phyloP scores from a whole-genome alignment of 1,139 yeast species.

The Taphrina sp. region DNA sequence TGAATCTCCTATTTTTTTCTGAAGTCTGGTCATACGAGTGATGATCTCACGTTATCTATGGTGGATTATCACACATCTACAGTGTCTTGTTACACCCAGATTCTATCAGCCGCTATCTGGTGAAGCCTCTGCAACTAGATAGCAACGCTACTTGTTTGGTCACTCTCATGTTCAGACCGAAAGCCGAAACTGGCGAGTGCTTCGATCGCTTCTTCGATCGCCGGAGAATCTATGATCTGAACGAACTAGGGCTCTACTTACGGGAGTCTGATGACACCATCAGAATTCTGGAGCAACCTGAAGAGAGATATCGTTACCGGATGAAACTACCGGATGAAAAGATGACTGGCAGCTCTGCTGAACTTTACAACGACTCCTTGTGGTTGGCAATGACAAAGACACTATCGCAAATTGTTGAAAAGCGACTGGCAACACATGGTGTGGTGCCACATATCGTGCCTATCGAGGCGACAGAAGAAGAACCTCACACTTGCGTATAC shows the following conservation, averaged over 20 bases:
- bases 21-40: too few relatives aligned
- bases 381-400: constrained; percentile 16
- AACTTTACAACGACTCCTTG: constrained; percentile 16
- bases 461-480: not conserved
- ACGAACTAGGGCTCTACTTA: constrained; percentile 11
- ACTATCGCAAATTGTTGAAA: not conserved
- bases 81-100: too few relatives aligned
- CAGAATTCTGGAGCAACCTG: not conserved
- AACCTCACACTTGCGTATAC: not conserved
- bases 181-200: not conserved
- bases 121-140: too few relatives aligned
- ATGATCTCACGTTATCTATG: too few relatives aligned
- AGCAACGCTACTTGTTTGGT: too few relatives aligned
- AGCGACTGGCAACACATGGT: constrained; percentile 3
- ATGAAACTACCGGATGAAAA: not conserved
- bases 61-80: too few relatives aligned
- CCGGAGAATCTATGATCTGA: not conserved
- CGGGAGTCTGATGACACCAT: constrained; percentile 14
- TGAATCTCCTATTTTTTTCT: too few relatives aligned
- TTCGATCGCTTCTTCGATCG: constrained; percentile 17
- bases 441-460: not conserved
- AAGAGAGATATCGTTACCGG: constrained; percentile 3
- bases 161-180: not conserved
- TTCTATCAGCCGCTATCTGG: too few relatives aligned
- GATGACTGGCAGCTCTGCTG: not conserved